Percentiles rank a stretch among this genome's conserved stretches.
Evolutionary conservation across 306 rosid genomes (phyloP).

Genomic region (Rosa chinensis): DNA sequence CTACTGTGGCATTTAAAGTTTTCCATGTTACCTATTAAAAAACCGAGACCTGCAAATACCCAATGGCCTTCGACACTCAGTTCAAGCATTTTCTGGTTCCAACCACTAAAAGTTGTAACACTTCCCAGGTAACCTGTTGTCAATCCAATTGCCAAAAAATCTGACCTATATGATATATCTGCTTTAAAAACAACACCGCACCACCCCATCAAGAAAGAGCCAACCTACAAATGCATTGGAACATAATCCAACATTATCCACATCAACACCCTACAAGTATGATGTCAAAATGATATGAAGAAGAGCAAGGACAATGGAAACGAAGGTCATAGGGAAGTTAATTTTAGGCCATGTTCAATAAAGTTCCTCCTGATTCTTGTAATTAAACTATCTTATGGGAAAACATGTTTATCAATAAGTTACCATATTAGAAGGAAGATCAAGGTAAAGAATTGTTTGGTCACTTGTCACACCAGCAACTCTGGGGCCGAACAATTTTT

Average conservation of each 20-base stretch:
- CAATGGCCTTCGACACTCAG: slow-evolving; percentile 64
- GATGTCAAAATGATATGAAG: slow-evolving; percentile 14
- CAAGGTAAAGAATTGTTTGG: slow-evolving; percentile 58
- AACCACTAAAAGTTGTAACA: slow-evolving; percentile 89
- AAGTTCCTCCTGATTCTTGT: background rate
- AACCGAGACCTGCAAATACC: slow-evolving; percentile 63
- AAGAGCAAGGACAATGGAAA: slow-evolving; percentile 7
- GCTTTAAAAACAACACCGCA: slow-evolving; percentile 79
- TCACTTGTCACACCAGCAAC: slow-evolving; percentile 58
- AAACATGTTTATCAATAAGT: background rate
- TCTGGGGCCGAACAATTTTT: slow-evolving; percentile 73
- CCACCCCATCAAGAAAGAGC: slow-evolving; percentile 96
- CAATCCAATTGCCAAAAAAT: slow-evolving; percentile 66
- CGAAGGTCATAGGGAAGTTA: background rate
- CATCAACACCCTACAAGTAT: too few relatives aligned
- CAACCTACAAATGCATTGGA: slow-evolving; percentile 49
- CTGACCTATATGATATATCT: slow-evolving; percentile 59
- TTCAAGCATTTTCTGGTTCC: slow-evolving; percentile 93
- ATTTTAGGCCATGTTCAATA: background rate
- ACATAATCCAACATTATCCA: background rate
- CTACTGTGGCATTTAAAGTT: background rate
- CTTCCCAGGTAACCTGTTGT: slow-evolving; percentile 89
- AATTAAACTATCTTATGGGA: slow-evolving; percentile 4
- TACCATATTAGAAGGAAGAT: slow-evolving; percentile 94
- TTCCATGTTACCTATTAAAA: slow-evolving; percentile 55